Evolutionary conservation across 2,329 filamentous ascomycete genomes (phyloP).

Genomic region (Aspergillus flavus): DNA sequence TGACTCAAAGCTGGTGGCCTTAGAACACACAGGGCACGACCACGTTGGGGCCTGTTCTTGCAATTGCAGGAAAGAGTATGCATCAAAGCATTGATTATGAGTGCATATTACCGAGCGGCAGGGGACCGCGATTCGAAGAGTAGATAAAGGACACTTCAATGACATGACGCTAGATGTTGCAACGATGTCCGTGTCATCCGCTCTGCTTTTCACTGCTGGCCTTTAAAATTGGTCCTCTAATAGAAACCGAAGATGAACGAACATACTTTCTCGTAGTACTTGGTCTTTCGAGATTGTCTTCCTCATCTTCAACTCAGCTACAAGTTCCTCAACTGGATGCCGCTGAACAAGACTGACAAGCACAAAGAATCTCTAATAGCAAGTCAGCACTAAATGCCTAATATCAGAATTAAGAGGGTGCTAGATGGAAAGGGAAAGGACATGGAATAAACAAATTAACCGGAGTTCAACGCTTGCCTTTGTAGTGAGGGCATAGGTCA

Average conservation of each 20-base stretch:
- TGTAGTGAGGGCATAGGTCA: constrained; percentile 89
- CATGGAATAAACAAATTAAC: not conserved
- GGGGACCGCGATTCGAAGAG: constrained; percentile 76
- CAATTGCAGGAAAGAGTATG: constrained; percentile 84
- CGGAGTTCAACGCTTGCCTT: constrained; percentile 62
- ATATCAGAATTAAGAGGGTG: not conserved
- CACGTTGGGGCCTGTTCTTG: constrained; percentile 97
- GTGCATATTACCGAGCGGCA: constrained; percentile 78
- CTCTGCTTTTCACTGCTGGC: constrained; percentile 71
- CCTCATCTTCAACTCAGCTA: constrained; percentile 64
- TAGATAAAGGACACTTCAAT: constrained; percentile 89
- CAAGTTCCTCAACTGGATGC: constrained; percentile 71
- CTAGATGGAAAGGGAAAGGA: not conserved
- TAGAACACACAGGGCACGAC: constrained; percentile 94
- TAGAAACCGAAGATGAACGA: constrained; percentile 6
- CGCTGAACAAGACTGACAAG: constrained; percentile 75
- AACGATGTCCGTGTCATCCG: constrained; percentile 84
- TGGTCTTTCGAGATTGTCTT: constrained; percentile 77
- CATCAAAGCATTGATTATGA: constrained; percentile 95
- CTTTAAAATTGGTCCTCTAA: constrained; percentile 21
- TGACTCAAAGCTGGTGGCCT: constrained; percentile 75
- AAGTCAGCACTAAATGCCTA: constrained; percentile 2
- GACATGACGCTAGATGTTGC: constrained; percentile 87
- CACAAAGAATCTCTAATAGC: constrained; percentile 68
- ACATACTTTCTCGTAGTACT: constrained; percentile 78